Evolutionary conservation across 352 stramenopile species (phyloP).

Genomic region (Phytopythium boreale): DNA sequence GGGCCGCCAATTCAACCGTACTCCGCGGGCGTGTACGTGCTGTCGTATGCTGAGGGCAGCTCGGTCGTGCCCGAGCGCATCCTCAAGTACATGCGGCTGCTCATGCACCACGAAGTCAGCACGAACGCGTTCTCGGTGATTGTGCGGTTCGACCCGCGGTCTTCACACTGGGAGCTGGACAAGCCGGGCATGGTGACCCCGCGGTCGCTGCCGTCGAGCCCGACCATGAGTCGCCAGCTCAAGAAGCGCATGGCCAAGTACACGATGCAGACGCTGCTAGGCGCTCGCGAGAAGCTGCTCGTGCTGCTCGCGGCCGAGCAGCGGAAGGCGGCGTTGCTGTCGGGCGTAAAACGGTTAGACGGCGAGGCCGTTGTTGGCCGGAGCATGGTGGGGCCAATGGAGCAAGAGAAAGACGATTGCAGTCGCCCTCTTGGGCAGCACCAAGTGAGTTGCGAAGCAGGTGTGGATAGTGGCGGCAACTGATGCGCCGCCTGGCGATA

Average conservation of each 20-base stretch:
- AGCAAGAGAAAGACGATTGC: neutral
- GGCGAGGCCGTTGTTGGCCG: neutral
- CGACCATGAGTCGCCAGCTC: constrained; percentile 63
- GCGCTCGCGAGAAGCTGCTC: constrained; percentile 57
- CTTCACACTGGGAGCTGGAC: constrained; percentile 72
- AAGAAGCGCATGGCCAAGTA: constrained; percentile 78
- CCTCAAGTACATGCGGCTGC: constrained; percentile 83
- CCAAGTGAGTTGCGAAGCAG: neutral
- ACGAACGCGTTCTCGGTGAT: constrained; percentile 85
- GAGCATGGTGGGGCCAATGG: neutral
- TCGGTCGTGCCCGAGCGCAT: constrained; percentile 75
- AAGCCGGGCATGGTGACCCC: constrained; percentile 82
- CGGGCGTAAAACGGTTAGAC: neutral
- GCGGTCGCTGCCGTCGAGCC: constrained; percentile 66
- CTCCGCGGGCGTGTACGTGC: constrained; percentile 56
- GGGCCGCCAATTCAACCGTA: constrained; percentile 3
- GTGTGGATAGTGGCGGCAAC: neutral
- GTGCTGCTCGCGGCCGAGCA: constrained; percentile 37
- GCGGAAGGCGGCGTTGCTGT: constrained; percentile 16
- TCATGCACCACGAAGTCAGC: constrained; percentile 84
- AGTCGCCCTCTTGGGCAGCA: neutral
- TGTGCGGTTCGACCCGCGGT: constrained; percentile 63
- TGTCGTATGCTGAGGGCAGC: constrained; percentile 73
- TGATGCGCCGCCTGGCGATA: neutral
- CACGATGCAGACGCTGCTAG: constrained; percentile 63